phyloP scores from a whole-genome alignment of 2,329 filamentous ascomycete genomes.

The Pseudogymnoascus sp. region DNA sequence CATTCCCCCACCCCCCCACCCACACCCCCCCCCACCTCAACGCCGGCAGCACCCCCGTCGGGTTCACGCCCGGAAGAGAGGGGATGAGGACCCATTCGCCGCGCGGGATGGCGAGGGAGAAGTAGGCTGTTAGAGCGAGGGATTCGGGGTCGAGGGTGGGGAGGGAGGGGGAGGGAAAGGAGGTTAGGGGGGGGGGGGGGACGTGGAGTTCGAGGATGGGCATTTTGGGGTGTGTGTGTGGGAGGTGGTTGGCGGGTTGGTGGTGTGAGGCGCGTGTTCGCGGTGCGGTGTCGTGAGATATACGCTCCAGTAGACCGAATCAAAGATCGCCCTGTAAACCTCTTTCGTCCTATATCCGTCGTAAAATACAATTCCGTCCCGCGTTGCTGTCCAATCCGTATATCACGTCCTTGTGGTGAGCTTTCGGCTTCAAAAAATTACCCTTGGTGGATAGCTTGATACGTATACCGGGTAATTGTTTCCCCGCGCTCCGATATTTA shows the following conservation, averaged over 20 bases:
- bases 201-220: conserved; percentile 67
- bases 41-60: conserved; percentile 52
- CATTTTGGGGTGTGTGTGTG: not conserved
- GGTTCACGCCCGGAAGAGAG: conserved; percentile 62
- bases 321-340: not conserved
- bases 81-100: conserved; percentile 62
- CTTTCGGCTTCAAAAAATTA: not conserved
- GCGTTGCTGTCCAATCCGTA: not conserved
- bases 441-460: not conserved
- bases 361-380: not conserved
- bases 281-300: not conserved
- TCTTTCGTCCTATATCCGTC: not conserved
- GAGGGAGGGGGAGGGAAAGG: conserved; percentile 39
- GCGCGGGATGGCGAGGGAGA: conserved; percentile 52
- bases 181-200: conserved; percentile 8
- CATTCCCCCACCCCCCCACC: conserved; percentile 45
- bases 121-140: conserved; percentile 70
- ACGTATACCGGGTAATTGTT: not conserved
- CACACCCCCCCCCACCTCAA: conserved; percentile 45
- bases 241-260: not conserved
- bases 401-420: not conserved
- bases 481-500: not conserved
- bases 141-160: conserved; percentile 90
- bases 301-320: not conserved
- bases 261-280: not conserved